These are phyloP conservation scores for Lyophyllum decastes DNA, from an alignment of 768 basidiomycete genomes.

Conservation along the genomic window DNA sequence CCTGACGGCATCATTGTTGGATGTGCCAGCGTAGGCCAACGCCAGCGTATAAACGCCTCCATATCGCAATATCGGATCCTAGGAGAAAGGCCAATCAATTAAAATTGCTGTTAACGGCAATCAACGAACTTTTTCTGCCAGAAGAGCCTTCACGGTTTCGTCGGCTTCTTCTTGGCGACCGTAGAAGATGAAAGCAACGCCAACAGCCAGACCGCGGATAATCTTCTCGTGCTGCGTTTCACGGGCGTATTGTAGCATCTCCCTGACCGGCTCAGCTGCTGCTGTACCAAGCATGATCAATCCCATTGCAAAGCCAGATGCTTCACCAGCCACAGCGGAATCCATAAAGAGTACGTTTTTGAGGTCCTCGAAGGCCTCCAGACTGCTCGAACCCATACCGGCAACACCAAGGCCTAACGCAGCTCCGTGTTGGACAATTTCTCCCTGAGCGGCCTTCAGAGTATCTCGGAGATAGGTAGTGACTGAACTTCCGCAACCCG, in stretches of 20 bases:
- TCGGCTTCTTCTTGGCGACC: constrained; percentile 93
- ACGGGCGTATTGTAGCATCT: constrained; percentile 95
- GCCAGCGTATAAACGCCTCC: constrained; percentile 97
- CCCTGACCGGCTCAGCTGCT: constrained; percentile 74
- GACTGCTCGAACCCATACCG: constrained; percentile 88
- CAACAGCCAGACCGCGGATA: constrained; percentile 92
- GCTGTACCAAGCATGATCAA: constrained; percentile 97
- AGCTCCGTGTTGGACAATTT: constrained; percentile 96
- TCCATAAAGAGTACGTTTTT: constrained; percentile 90
- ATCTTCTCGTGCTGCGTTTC: constrained; percentile 99
- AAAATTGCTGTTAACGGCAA: background rate
- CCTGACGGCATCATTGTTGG: constrained; percentile 91
- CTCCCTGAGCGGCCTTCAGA: constrained; percentile 72
- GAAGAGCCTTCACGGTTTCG: constrained; percentile 70
- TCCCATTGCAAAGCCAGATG: constrained; percentile 96
- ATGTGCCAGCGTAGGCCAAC: constrained; percentile 94
- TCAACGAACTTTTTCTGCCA: constrained; percentile 78
- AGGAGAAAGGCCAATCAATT: constrained; percentile 10
- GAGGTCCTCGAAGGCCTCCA: constrained; percentile 89
- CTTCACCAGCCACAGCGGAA: constrained; percentile 95
- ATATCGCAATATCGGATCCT: constrained; percentile 97
- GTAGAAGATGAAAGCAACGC: constrained; percentile 90
- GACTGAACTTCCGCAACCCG: constrained; percentile 80
- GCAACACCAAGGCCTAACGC: constrained; percentile 96
- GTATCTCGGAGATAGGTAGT: constrained; percentile 79